Base-by-base conservation (phyloP, 305 asterid species). In the Coffea humblotiana region DNA sequence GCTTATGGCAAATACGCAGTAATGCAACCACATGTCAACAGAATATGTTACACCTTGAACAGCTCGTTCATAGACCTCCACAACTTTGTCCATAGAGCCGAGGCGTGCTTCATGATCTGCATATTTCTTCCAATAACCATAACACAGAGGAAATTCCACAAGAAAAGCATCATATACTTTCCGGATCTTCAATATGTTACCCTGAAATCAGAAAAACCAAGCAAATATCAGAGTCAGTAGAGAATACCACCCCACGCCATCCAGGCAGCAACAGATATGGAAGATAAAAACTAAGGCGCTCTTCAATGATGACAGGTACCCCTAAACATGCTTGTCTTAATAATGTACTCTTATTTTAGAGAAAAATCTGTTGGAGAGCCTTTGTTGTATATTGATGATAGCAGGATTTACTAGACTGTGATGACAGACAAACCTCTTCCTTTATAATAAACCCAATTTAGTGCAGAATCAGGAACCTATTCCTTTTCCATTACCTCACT, bases 111-210 rank as follows among this genome's bases (percentile, higher is more conserved):
- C 99, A 29, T 96, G 98, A 86, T 96, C 99, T 73, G 98, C 98
- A 85, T 93, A 96, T 84, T 96, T 96, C 91, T 96, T 96, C 99
- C 99, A 96, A 86, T 96, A 96, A 75, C 98, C 99, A 80, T 96
- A 96, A 84, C 99, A 96, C 71, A 96, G 81, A 70, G 99, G 99
- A 86, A 96, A 96, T 85, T 96, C 99, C 40, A 92, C 93, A 79
- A 96, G 87, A 85, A 96, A 96, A 11, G 96, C 81, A 90, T 96
- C 98, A 85, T 96, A 96, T 64, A 92, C 98, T 86, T 90, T 96
- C 61, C 88, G 90, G 70, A 96, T 90, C 86, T 94, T 96, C 90
- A 86, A 81, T 79, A 94, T 89, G 84, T 91, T 86, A 13, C 95
- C 97, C 99, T 96, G 78, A 88, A 72, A 80, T 52, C 51, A 63